These are phyloP conservation scores for Blastocystis sp. DNA, from an alignment of 352 stramenopile genomes.

Conservation along the genomic window DNA sequence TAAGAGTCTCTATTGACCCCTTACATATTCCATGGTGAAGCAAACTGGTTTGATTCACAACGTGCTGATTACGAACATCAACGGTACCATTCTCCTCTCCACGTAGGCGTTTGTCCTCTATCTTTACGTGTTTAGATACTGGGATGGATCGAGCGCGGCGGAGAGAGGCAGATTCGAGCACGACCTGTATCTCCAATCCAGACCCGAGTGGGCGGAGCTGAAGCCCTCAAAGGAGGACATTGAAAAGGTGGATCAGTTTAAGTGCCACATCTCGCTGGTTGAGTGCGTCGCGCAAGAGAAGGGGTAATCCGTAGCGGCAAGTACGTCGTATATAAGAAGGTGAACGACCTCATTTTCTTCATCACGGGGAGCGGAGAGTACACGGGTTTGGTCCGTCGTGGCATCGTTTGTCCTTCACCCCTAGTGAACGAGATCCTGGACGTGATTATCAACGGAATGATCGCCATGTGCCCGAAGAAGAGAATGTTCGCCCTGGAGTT, in stretches of 20 bases:
- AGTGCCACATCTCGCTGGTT: conserved; percentile 34
- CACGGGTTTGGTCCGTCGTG: conserved; percentile 38
- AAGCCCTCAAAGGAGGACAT: conserved; percentile 10
- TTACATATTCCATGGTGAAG: conserved; percentile 18
- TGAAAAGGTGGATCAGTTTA: conserved; percentile 14
- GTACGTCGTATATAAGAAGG: conserved; percentile 55
- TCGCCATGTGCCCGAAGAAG: conserved; percentile 41
- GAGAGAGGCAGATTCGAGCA: conserved; percentile 64
- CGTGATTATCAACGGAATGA: conserved; percentile 43
- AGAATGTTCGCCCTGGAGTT: neutral
- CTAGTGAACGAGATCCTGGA: conserved; percentile 43
- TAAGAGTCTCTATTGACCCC: neutral
- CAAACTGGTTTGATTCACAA: conserved; percentile 61
- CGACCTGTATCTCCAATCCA: conserved; percentile 59
- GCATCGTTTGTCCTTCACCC: neutral
- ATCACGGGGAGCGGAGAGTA: conserved; percentile 60
- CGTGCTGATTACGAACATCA: conserved; percentile 53
- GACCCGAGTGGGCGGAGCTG: conserved; percentile 49
- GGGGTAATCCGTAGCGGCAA: conserved; percentile 5
- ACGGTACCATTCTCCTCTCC: conserved; percentile 63
- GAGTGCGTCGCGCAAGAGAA: neutral
- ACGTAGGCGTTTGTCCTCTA: neutral
- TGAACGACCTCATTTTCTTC: conserved; percentile 53
- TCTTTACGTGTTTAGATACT: conserved; percentile 30
- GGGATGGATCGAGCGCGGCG: conserved; percentile 51